These are phyloP conservation scores for Hypholoma sublateritium DNA, from an alignment of 768 basidiomycete species.

Conservation along the genomic window DNA sequence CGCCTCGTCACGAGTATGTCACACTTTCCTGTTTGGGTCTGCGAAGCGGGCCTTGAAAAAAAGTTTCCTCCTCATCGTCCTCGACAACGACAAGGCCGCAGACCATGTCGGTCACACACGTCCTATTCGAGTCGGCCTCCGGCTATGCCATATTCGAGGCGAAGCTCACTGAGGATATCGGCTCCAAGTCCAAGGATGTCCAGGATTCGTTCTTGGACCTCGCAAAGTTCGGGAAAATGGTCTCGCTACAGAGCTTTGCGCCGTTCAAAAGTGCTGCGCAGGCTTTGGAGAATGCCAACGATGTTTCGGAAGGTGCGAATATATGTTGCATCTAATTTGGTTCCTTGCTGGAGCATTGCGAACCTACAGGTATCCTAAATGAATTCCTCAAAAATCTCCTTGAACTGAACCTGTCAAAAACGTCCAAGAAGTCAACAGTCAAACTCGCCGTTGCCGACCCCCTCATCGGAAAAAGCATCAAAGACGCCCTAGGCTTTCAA, in stretches of 20 bases:
- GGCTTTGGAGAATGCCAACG: slow-evolving; percentile 94
- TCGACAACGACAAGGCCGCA: slow-evolving; percentile 31
- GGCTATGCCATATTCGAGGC: slow-evolving; percentile 93
- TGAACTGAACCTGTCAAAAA: slow-evolving; percentile 83
- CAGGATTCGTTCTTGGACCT: slow-evolving; percentile 88
- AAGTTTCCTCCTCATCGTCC: slow-evolving; percentile 31
- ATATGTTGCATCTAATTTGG: neutral
- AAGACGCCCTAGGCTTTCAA: slow-evolving; percentile 63
- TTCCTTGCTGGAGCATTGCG: slow-evolving; percentile 1
- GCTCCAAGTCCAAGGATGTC: slow-evolving; percentile 69
- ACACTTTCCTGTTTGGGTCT: slow-evolving; percentile 13
- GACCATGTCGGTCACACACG: slow-evolving; percentile 77
- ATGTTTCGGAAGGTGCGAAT: slow-evolving; percentile 86
- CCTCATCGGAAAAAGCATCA: slow-evolving; percentile 75
- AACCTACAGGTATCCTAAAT: slow-evolving; percentile 72
- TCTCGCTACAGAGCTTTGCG: slow-evolving; percentile 84
- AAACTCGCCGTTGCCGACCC: slow-evolving; percentile 80
- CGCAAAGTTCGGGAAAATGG: slow-evolving; percentile 90
- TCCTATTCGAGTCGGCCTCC: slow-evolving; percentile 91
- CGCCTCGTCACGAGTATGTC: neutral
- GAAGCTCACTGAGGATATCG: slow-evolving; percentile 86
- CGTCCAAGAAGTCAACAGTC: slow-evolving; percentile 67
- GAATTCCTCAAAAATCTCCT: slow-evolving; percentile 81
- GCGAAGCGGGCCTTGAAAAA: slow-evolving; percentile 23
- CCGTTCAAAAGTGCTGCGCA: slow-evolving; percentile 94